Percentiles rank a stretch among this genome's conserved stretches.
These are phyloP conservation scores for Petunia hybrid DNA, from an alignment of 305 asterid genomes.

Conservation along the genomic window DNA sequence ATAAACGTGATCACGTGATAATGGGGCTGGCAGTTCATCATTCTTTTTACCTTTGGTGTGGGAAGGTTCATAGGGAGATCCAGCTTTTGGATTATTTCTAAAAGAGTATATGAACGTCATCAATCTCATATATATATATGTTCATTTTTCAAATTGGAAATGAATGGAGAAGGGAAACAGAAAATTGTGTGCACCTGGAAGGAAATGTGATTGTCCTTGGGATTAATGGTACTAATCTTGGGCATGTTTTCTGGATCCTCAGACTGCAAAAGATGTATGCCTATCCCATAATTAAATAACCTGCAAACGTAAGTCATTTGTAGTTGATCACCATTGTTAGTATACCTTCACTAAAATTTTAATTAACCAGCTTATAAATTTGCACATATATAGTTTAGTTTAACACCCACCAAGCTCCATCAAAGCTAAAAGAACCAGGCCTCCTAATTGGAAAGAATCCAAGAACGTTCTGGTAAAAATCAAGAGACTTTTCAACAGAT, in stretches of 20 bases:
- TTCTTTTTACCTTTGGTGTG: too few species aligned
- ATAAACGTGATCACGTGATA: too few species aligned
- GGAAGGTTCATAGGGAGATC: too few species aligned
- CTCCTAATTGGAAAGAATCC: slow-evolving; percentile 44
- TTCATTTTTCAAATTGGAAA: not conserved
- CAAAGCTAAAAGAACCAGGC: slow-evolving; percentile 44
- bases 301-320: not conserved
- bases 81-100: not conserved
- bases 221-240: slow-evolving; percentile 40
- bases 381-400: not conserved
- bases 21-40: too few species aligned
- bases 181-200: slow-evolving; percentile 34
- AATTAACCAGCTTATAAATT: too few species aligned
- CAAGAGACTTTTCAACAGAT: slow-evolving; percentile 42
- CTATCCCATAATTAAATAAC: slow-evolving; percentile 43
- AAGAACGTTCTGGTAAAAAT: slow-evolving; percentile 42
- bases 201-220: slow-evolving; percentile 46
- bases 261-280: slow-evolving; percentile 47
- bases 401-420: slow-evolving; percentile 42
- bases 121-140: not conserved
- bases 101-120: not conserved
- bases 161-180: not conserved
- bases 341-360: too few species aligned
- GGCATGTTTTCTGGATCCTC: slow-evolving; percentile 42
- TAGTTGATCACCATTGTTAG: not conserved